Percentiles rank a stretch among this genome's conserved stretches.
Conservation (phyloP, 805 yeast species). For the Zygosaccharomyces bisporus region DNA sequence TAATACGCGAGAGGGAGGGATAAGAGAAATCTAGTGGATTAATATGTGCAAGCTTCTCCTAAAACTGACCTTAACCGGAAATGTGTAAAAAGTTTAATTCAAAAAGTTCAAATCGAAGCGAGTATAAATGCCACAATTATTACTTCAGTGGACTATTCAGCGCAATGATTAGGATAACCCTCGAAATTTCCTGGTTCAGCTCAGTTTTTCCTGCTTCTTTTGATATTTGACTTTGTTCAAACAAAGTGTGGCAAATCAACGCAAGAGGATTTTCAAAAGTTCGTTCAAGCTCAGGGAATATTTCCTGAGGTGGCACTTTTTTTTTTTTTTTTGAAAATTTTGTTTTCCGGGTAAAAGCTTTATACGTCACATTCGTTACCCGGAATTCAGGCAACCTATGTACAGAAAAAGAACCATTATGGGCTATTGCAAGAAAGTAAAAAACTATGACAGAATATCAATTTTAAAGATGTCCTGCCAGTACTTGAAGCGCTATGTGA, state of each 20-base stretch:
- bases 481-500: too few relatives aligned
- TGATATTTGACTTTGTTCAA: constrained; percentile 4
- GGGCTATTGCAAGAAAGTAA: too few relatives aligned
- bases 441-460: too few relatives aligned
- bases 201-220: constrained; percentile 1
- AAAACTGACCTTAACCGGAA: constrained; percentile 3
- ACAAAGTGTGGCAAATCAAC: constrained; percentile 8
- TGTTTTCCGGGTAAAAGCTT: constrained; percentile 3
- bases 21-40: constrained; percentile 2
- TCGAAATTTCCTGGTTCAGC: constrained; percentile 8
- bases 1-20: background rate
- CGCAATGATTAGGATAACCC: constrained; percentile 6
- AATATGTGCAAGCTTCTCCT: constrained; percentile 7
- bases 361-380: too few relatives aligned
- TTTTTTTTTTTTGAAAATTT: constrained; percentile 2
- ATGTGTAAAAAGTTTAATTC: background rate
- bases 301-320: constrained; percentile 3
- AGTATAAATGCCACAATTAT: constrained; percentile 1
- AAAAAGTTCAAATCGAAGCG: background rate
- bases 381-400: too few relatives aligned
- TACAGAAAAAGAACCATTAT: too few relatives aligned
- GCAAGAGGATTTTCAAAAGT: constrained; percentile 1
- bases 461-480: too few relatives aligned
- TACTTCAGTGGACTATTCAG: background rate
- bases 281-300: background rate